Percentiles rank a stretch among this genome's conserved stretches.
Evolutionary conservation across 768 basidiomycete species (phyloP).

Genomic region (Phanerochaete sordida): DNA sequence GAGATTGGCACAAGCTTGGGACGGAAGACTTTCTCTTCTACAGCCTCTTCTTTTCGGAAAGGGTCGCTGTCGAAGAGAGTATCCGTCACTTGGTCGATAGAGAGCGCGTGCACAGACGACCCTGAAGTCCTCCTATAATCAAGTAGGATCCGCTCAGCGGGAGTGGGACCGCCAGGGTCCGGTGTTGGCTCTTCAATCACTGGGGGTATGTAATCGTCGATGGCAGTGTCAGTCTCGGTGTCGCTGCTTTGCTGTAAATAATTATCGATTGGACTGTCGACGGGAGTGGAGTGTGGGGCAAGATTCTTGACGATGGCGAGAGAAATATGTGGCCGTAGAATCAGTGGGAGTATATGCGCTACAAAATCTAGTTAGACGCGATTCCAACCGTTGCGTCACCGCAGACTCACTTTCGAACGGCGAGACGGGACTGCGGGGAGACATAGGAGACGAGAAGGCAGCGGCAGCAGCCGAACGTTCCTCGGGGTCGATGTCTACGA

Average conservation of each 20-base stretch:
- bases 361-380: not conserved
- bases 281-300: not conserved
- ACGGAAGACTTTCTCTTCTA: slow-evolving; percentile 4
- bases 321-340: slow-evolving; percentile 2
- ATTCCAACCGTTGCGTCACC: not conserved
- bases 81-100: not conserved
- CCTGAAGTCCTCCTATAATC: not conserved
- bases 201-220: not conserved
- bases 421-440: not conserved
- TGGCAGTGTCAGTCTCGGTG: not conserved
- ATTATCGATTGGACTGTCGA: not conserved
- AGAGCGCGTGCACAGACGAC: slow-evolving; percentile 4
- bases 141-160: not conserved
- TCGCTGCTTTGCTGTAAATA: not conserved
- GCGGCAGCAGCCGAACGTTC: slow-evolving; percentile 3
- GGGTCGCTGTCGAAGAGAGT: slow-evolving; percentile 25
- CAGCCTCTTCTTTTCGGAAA: slow-evolving; percentile 18
- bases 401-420: slow-evolving; percentile 3
- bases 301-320: slow-evolving; percentile 5
- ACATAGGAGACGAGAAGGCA: not conserved
- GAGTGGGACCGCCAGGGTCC: not conserved
- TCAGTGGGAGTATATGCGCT: not conserved
- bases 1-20: slow-evolving; percentile 6
- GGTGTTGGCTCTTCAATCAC: not conserved
- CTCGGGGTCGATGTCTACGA: slow-evolving; percentile 11